These are phyloP conservation scores for Trichosphaerium sp. DNA, from an alignment of 78 protist genomes.

Conservation along the genomic window DNA sequence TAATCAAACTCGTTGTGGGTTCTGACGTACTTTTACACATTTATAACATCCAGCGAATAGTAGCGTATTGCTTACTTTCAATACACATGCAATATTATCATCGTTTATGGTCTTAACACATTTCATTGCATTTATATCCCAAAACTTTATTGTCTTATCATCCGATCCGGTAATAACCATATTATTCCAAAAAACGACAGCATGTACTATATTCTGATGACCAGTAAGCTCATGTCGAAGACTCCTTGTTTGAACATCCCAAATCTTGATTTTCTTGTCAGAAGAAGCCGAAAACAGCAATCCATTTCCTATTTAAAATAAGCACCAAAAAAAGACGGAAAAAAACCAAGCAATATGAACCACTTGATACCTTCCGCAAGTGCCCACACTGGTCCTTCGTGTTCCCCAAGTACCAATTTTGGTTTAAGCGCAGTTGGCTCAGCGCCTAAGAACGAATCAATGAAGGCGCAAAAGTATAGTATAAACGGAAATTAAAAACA, in stretches of 20 bases:
- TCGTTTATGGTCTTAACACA: background rate
- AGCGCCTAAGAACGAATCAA: too few relatives aligned
- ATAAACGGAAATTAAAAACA: too few relatives aligned
- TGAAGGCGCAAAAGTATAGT: too few relatives aligned
- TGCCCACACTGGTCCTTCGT: slow-evolving; percentile 53
- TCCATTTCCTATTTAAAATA: background rate
- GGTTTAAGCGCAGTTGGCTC: too few relatives aligned
- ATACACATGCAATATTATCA: slow-evolving; percentile 5
- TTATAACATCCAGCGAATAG: slow-evolving; percentile 20
- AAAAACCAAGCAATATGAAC: slow-evolving; percentile 31
- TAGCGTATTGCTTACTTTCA: too few relatives aligned
- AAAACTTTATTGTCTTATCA: slow-evolving; percentile 20
- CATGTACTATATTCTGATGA: slow-evolving; percentile 42
- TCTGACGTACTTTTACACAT: slow-evolving; percentile 22
- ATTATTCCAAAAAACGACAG: slow-evolving; percentile 34
- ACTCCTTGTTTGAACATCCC: too few relatives aligned
- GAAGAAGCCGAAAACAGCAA: slow-evolving; percentile 35
- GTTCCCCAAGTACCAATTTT: too few relatives aligned
- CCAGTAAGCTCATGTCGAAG: slow-evolving; percentile 11
- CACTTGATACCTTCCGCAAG: slow-evolving; percentile 21
- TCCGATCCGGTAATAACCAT: slow-evolving; percentile 23
- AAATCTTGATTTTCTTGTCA: slow-evolving; percentile 16
- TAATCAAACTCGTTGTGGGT: slow-evolving; percentile 41
- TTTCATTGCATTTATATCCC: background rate
- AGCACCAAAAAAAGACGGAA: slow-evolving; percentile 1